Base-by-base conservation (phyloP, 1,284 basidiomycete genomes). In the Wolfiporia cocos region DNA sequence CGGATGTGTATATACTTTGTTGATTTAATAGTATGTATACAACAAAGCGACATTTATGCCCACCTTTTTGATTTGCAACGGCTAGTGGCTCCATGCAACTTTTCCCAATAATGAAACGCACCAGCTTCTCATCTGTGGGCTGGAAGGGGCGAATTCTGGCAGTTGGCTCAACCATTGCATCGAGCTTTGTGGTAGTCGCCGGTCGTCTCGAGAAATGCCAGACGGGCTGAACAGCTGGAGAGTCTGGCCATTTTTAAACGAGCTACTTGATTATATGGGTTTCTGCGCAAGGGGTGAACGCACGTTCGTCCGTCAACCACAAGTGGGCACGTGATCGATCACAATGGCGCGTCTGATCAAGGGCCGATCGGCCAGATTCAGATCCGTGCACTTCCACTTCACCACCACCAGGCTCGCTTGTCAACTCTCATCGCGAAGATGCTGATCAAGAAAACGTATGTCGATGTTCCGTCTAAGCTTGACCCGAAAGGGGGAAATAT, bases 381-480 rank as follows among this genome's bases (percentile, higher is more conserved):
- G 12, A 15, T 29, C 21, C 12, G 7, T 21, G 12, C 30, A 19
- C 24, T n/a, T 17, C 28, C 36, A 15, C 44, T 20, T 32, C 36
- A 6, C 2, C 20, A 17, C 32, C n/a, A 29, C 19, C 31, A 37
- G 23, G n/a, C 17, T 31, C 39, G 15, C 22, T 12, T 39, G 17
- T 22, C 22, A 10, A 11, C 21, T 40, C 39, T 23, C 7, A 34
- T 29, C 30, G 15, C 18, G 14, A 46, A 26, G 7, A 67, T 94
- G 92, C 72, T 94, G 48, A 80, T 94, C 71, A 78, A 76, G 49
- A 87, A 86, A 52, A 80, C 81, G 7, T 78, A 78, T 63, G 70
- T 84, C 56, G 90, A 94, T 57, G 63, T 94, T 3, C 76, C 79
- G 20, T 81, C 84, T 31, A 77, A 74, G 43, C 74, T 86, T 47